A percentile compares a stretch with the other conserved stretches of the same genome.
Evolutionary conservation across 2,329 filamentous ascomycete genomes (phyloP).

Genomic region (Monosporascus sp.): DNA sequence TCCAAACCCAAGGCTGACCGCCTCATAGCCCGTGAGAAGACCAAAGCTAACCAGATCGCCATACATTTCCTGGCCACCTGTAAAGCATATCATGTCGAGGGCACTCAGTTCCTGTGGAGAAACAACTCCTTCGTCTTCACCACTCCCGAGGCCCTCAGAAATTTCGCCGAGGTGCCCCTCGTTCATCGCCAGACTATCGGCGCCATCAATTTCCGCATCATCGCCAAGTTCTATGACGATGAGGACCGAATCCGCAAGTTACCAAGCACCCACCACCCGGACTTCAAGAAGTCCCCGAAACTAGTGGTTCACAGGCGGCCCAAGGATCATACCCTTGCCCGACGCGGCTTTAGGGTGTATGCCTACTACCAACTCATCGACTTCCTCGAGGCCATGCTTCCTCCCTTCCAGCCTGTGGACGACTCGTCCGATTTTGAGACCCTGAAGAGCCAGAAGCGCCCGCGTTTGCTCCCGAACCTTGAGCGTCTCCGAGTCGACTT

Average conservation of each 20-base stretch:
- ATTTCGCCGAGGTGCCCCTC: slow-evolving; percentile 42
- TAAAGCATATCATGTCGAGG: slow-evolving; percentile 44
- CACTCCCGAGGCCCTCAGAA: slow-evolving; percentile 41
- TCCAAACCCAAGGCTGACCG: slow-evolving; percentile 38
- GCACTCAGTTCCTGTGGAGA: slow-evolving; percentile 43
- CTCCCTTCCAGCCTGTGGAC: slow-evolving; percentile 41
- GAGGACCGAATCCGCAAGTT: slow-evolving; percentile 37
- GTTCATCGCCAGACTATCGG: slow-evolving; percentile 39
- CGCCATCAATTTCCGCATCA: slow-evolving; percentile 45
- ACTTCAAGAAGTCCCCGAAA: slow-evolving; percentile 35
- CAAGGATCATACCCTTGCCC: slow-evolving; percentile 40
- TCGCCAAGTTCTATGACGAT: slow-evolving; percentile 53
- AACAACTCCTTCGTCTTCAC: slow-evolving; percentile 53
- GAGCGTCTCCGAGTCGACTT: slow-evolving; percentile 46
- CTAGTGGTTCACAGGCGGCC: slow-evolving; percentile 38
- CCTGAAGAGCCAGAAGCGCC: slow-evolving; percentile 14
- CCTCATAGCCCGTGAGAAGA: slow-evolving; percentile 37
- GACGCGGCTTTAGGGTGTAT: slow-evolving; percentile 50
- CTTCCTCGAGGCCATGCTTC: slow-evolving; percentile 45
- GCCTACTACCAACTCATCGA: slow-evolving; percentile 49
- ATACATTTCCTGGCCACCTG: slow-evolving; percentile 50
- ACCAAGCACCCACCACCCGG: slow-evolving; percentile 36
- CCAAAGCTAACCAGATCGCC: slow-evolving; percentile 42
- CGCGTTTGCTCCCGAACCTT: slow-evolving; percentile 43
- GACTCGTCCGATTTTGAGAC: neutral